Evolutionary conservation across 176 grass and related monocot species (phyloP).

Genomic region (Eleusine indica): DNA sequence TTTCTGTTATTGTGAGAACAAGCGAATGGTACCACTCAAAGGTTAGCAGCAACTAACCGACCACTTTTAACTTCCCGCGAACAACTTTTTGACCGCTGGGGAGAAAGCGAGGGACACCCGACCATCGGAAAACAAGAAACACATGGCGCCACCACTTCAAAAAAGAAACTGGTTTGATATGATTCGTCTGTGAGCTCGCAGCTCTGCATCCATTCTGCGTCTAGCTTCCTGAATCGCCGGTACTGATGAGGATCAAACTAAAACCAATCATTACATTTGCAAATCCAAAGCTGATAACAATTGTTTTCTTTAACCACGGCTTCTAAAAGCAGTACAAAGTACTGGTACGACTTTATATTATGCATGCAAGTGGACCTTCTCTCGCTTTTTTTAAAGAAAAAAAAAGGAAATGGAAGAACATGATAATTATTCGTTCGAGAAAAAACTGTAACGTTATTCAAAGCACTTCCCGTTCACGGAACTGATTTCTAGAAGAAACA

Average conservation of each 20-base stretch:
- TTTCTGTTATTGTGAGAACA: not conserved
- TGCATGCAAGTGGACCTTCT: not conserved
- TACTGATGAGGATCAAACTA: not conserved
- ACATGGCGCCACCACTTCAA: too few species aligned
- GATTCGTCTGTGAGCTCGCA: too few species aligned
- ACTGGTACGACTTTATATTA: not conserved
- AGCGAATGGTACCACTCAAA: not conserved
- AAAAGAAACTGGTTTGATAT: too few species aligned
- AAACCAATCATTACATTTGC: not conserved
- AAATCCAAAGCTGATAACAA: not conserved
- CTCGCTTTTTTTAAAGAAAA: not conserved
- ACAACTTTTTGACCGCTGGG: not conserved
- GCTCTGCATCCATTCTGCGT: too few species aligned
- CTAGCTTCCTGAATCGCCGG: too few species aligned
- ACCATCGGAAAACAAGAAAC: too few species aligned
- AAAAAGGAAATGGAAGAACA: not conserved
- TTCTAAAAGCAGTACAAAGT: not conserved
- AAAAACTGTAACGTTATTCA: not conserved
- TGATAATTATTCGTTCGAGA: not conserved
- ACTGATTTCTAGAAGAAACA: conserved; percentile 10
- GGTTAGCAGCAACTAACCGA: not conserved
- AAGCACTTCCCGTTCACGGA: conserved; percentile 34
- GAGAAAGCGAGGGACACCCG: not conserved
- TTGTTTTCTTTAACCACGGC: too few species aligned
- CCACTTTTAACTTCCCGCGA: not conserved